Evolutionary conservation across 1,139 yeast genomes (phyloP).

Genomic region (Suhomyces panamericanus): DNA sequence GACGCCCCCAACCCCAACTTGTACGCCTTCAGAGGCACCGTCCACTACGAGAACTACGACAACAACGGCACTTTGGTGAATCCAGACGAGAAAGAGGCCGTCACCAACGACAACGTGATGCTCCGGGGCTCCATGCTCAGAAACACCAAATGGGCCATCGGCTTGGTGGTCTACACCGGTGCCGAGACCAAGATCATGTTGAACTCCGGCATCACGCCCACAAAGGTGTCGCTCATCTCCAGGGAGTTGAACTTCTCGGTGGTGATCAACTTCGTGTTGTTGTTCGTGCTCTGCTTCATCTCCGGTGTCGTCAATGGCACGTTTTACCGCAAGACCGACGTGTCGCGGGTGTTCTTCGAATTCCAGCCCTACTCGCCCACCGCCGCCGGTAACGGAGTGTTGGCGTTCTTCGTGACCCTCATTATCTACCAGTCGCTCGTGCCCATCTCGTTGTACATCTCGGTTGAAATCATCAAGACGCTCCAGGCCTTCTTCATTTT

Average conservation of each 20-base stretch:
- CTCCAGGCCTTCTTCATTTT: conserved; percentile 92
- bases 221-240: conserved; percentile 80
- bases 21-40: conserved; percentile 85
- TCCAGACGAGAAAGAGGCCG: conserved; percentile 63
- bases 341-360: conserved; percentile 72
- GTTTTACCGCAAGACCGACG: conserved; percentile 52
- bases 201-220: conserved; percentile 90
- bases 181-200: conserved; percentile 88
- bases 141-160: conserved; percentile 93
- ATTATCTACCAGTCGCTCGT: conserved; percentile 89
- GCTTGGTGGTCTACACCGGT: conserved; percentile 88
- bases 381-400: conserved; percentile 76
- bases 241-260: conserved; percentile 83
- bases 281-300: conserved; percentile 77
- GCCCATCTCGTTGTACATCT: conserved; percentile 91
- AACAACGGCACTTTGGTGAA: conserved; percentile 37
- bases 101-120: conserved; percentile 74
- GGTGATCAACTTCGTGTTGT: conserved; percentile 68
- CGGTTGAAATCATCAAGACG: conserved; percentile 93
- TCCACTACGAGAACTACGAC: conserved; percentile 57
- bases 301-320: conserved; percentile 84
- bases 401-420: conserved; percentile 84
- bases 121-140: conserved; percentile 90
- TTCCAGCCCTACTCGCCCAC: conserved; percentile 48
- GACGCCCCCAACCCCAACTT: conserved; percentile 87